Evolutionary conservation across 371 early-diverging fungal genomes (phyloP).

Genomic region (Batrachochytrium dendrobatidis): DNA sequence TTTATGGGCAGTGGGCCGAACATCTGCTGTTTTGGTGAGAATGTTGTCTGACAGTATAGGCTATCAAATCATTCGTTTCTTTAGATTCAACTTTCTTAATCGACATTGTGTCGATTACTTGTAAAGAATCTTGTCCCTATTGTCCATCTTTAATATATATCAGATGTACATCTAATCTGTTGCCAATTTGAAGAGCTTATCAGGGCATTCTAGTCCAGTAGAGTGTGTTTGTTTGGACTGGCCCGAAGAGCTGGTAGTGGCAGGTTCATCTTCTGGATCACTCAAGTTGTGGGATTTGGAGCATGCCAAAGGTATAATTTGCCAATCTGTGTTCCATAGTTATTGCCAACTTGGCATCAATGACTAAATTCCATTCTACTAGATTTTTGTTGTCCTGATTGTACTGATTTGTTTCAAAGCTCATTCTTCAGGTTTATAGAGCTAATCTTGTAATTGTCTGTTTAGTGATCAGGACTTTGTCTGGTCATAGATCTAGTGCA

Average conservation of each 20-base stretch:
- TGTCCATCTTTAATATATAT: too few relatives aligned
- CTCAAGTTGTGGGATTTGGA: slow-evolving; percentile 58
- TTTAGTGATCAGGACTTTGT: slow-evolving; percentile 45
- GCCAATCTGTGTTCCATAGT: background rate
- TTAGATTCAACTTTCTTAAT: background rate
- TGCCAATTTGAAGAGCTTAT: slow-evolving; percentile 34
- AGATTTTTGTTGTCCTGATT: too few relatives aligned
- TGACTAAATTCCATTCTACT: slow-evolving; percentile 1
- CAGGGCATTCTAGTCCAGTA: slow-evolving; percentile 37
- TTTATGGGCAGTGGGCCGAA: slow-evolving; percentile 46
- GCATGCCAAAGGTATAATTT: slow-evolving; percentile 41
- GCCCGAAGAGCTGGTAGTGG: slow-evolving; percentile 48
- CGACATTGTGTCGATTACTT: background rate
- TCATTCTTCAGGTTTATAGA: background rate
- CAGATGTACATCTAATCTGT: too few relatives aligned
- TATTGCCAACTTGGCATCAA: background rate
- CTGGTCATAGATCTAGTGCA: slow-evolving; percentile 46
- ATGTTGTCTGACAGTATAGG: background rate
- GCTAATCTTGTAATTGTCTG: slow-evolving; percentile 1
- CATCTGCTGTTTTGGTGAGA: slow-evolving; percentile 35
- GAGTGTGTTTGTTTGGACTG: slow-evolving; percentile 41
- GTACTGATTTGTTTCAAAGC: too few relatives aligned
- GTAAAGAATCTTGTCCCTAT: too few relatives aligned
- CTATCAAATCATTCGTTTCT: background rate
- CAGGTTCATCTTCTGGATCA: slow-evolving; percentile 43